Conservation (phyloP, 106 monocot species). For the Dendrobium catenatum region DNA sequence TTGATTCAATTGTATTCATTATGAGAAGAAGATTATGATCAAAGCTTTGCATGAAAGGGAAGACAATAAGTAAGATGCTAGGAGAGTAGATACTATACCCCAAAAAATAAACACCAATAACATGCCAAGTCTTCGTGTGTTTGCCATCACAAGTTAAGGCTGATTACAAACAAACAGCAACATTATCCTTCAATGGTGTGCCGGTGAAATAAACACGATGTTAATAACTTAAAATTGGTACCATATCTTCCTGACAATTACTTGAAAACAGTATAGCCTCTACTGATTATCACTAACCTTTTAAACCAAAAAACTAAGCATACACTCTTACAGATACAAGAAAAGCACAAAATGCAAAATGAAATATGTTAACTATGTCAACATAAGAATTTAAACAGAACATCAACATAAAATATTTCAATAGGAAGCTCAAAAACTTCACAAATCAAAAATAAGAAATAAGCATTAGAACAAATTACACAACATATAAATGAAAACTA, state of each 20-base stretch:
- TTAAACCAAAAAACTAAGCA: neutral
- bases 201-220: neutral
- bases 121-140: neutral
- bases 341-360: neutral
- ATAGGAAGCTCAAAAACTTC: no score
- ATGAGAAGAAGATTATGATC: constrained; percentile 2
- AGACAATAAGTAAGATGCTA: neutral
- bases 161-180: neutral
- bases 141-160: neutral
- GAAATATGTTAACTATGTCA: neutral
- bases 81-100: constrained; percentile 3
- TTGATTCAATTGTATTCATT: no score
- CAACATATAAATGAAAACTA: no score
- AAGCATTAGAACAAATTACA: no score
- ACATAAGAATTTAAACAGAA: neutral
- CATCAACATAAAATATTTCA: neutral
- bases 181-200: neutral
- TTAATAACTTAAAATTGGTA: neutral
- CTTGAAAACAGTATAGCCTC: neutral
- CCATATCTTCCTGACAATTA: neutral
- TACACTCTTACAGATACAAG: neutral
- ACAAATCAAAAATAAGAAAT: no score
- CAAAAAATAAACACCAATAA: constrained; percentile 4
- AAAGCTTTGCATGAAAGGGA: neutral
- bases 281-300: neutral